Conservation (phyloP, 345 rosid species). For the Brassica carinata region DNA sequence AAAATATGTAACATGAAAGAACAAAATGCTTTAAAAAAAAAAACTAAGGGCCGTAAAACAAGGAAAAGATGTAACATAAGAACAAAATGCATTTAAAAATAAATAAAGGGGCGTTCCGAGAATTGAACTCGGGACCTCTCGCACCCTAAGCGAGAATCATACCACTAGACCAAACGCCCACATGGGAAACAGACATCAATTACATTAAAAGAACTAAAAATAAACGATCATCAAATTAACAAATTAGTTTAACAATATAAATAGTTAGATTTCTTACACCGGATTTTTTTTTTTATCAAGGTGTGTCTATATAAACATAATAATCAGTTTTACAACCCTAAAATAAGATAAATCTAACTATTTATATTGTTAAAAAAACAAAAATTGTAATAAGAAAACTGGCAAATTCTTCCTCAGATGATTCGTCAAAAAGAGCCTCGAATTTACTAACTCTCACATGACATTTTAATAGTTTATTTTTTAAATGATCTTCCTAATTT, state of each 20-base stretch:
- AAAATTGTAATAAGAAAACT: background rate
- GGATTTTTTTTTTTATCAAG: no score
- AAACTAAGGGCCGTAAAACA: background rate
- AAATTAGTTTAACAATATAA: no score
- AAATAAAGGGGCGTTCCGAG: conserved; percentile 58
- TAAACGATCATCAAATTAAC: no score
- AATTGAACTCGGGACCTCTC: conserved; percentile 86
- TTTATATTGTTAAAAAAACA: background rate
- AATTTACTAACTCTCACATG: conserved; percentile 26
- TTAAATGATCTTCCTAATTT: background rate
- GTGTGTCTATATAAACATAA: no score
- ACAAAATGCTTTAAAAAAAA: no score
- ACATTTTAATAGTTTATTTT: background rate
- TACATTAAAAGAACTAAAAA: background rate
- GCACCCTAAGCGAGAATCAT: conserved; percentile 94
- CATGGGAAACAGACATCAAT: background rate
- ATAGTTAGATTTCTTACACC: no score
- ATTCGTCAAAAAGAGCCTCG: conserved; percentile 6
- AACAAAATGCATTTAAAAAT: no score
- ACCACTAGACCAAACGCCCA: conserved; percentile 92
- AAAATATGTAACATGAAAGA: background rate
- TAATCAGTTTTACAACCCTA: background rate
- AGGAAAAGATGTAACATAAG: background rate
- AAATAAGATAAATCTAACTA: background rate
- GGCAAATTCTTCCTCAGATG: background rate